Base-by-base conservation (phyloP, 208 protist genomes). In the Kentomonas sorsogonicus region DNA sequence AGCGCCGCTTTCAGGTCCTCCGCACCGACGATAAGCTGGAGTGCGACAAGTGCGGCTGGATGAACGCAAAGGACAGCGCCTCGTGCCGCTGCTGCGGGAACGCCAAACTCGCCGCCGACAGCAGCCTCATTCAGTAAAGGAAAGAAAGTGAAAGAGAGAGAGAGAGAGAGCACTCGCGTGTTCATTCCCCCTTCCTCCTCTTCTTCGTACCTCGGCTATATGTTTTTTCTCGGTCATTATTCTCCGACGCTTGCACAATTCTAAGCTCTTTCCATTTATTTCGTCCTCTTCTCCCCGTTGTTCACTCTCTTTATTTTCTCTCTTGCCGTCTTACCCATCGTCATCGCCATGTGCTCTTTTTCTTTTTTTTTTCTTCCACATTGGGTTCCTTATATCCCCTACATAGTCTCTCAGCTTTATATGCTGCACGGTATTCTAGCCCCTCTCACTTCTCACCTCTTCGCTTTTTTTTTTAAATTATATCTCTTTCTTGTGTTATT, bases 81-180 rank as follows among this genome's bases (percentile, higher is more conserved):
- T 57, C 69, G 40, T 92, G 85, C 53, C 57, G 70, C 20, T 92
- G 85, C 69, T 89, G 85, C 46, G 81, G 79, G 0, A 70, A 85
- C 60, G 39, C 60, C 15, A 48, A 72, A 48, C 62, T 65, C 10
- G 65, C 52, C 25, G 78, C 43, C 62, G 68, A 18, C 31, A 63
- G 34, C 54, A 48, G 3, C 11, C 55, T 15, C 43, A 57, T 15
- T 22, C 26, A 52, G 6, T 15, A 58, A 26, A 43, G 45, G 15
- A 58, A 44, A 58, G 45, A 58, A 45, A 58, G 20, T 9, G n/a
- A 25, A 4, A 31, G 31, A 51, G 11, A 51, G 6, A 30, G 25
- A 7, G 45, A 20, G 16, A n/a, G n/a, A n/a, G n/a, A n/a, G n/a
- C n/a, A n/a, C n/a, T n/a, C n/a, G n/a, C n/a, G n/a, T n/a, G n/a